Percentiles rank a stretch among this genome's conserved stretches.
Evolutionary conservation across 2,329 filamentous ascomycete genomes (phyloP).

Genomic region (Claviceps purpurea): DNA sequence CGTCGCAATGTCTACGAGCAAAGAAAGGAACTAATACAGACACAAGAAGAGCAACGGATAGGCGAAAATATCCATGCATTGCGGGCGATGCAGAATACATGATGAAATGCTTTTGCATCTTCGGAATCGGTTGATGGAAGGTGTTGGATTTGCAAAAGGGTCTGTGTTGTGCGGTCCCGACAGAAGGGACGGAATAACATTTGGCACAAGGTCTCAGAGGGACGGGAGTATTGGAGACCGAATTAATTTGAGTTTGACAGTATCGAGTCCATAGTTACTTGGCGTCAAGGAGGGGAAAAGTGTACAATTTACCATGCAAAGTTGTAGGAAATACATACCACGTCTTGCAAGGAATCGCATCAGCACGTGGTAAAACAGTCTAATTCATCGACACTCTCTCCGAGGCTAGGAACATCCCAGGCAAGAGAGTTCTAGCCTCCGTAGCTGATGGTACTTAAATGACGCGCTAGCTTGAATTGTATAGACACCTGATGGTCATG

Average conservation of each 20-base stretch:
- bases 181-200: background rate
- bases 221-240: background rate
- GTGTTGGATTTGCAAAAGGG: background rate
- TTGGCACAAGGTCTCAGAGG: background rate
- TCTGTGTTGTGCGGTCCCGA: too few species aligned
- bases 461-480: constrained; percentile 5
- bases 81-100: background rate
- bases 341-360: background rate
- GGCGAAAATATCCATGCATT: background rate
- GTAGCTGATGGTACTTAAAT: constrained; percentile 1
- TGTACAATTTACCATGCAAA: background rate
- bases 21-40: background rate
- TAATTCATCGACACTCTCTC: background rate
- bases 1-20: background rate
- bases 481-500: constrained; percentile 4
- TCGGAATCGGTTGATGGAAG: background rate
- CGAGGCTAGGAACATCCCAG: background rate
- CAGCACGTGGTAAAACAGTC: background rate
- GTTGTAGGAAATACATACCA: background rate
- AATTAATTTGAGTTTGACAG: background rate
- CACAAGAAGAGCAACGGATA: background rate
- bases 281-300: background rate
- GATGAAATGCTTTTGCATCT: background rate
- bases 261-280: background rate
- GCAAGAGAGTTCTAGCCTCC: background rate